Evolutionary conservation across 768 basidiomycete genomes (phyloP).

Genomic region (Gyrodon lividus): DNA sequence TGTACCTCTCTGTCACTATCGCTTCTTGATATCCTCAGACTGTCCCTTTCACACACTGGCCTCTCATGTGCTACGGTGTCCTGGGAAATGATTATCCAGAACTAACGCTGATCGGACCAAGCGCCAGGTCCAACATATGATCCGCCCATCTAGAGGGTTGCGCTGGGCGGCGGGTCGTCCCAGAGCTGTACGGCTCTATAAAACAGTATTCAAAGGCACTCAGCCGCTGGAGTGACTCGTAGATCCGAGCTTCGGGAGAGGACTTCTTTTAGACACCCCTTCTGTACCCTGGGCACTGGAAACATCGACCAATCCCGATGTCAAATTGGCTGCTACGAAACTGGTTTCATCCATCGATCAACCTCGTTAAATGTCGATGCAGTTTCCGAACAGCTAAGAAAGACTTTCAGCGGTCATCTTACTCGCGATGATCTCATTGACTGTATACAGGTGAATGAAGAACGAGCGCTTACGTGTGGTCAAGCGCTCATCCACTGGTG

Average conservation of each 20-base stretch:
- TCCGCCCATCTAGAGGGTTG: too few relatives aligned
- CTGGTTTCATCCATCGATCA: slow-evolving; percentile 14
- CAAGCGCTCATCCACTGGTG: not conserved
- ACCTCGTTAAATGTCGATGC: not conserved
- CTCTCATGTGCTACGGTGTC: slow-evolving; percentile 1
- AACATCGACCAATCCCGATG: slow-evolving; percentile 16
- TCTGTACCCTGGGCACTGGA: slow-evolving; percentile 13
- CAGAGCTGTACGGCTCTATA: too few relatives aligned
- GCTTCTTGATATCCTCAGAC: slow-evolving; percentile 4
- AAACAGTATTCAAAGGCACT: not conserved
- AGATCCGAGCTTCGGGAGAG: not conserved
- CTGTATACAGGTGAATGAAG: not conserved
- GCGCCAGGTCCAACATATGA: too few relatives aligned
- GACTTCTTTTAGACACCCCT: not conserved
- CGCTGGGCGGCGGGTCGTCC: too few relatives aligned
- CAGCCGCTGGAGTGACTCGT: not conserved
- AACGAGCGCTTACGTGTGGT: not conserved
- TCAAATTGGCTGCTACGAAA: slow-evolving; percentile 6
- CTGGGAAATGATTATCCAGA: not conserved
- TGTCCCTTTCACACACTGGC: slow-evolving; percentile 19
- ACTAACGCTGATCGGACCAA: too few relatives aligned
- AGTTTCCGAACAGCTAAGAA: not conserved
- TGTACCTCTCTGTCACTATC: slow-evolving; percentile 13
- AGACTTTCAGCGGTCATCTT: not conserved
- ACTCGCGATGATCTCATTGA: not conserved